Evolutionary conservation across 768 basidiomycete species (phyloP).

Genomic region (Phaffia australis): DNA sequence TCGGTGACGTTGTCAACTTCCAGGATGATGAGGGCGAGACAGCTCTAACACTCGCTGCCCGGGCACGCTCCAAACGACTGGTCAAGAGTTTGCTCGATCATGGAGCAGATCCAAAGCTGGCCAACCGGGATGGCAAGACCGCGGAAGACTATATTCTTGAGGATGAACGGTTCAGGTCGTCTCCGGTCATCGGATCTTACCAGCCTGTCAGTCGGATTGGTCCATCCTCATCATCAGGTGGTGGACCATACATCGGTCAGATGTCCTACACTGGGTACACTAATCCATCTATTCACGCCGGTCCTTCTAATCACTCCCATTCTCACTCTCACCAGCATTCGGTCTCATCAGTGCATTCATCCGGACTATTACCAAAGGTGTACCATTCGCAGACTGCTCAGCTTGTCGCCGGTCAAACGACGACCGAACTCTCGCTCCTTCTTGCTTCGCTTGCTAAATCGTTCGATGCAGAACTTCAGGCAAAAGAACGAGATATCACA

Average conservation of each 20-base stretch:
- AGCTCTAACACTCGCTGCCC: constrained; percentile 87
- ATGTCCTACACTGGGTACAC: constrained; percentile 9
- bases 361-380: constrained; percentile 46
- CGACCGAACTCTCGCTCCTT: constrained; percentile 74
- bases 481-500: constrained; percentile 79
- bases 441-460: constrained; percentile 76
- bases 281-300: not conserved
- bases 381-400: constrained; percentile 79
- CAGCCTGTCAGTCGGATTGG: constrained; percentile 10
- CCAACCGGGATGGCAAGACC: constrained; percentile 88
- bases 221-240: too few relatives aligned
- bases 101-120: constrained; percentile 87
- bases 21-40: constrained; percentile 99
- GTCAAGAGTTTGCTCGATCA: constrained; percentile 93
- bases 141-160: constrained; percentile 98
- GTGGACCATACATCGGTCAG: constrained; percentile 1
- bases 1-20: constrained; percentile 97
- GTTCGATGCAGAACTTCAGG: constrained; percentile 81
- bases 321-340: not conserved
- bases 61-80: constrained; percentile 86
- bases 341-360: not conserved
- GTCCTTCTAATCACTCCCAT: constrained; percentile 37
- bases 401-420: constrained; percentile 69
- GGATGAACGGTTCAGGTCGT: constrained; percentile 91
- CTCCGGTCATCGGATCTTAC: constrained; percentile 66